Base-by-base conservation (phyloP, 2,329 filamentous ascomycete species). In the Aspergillus versicolor region DNA sequence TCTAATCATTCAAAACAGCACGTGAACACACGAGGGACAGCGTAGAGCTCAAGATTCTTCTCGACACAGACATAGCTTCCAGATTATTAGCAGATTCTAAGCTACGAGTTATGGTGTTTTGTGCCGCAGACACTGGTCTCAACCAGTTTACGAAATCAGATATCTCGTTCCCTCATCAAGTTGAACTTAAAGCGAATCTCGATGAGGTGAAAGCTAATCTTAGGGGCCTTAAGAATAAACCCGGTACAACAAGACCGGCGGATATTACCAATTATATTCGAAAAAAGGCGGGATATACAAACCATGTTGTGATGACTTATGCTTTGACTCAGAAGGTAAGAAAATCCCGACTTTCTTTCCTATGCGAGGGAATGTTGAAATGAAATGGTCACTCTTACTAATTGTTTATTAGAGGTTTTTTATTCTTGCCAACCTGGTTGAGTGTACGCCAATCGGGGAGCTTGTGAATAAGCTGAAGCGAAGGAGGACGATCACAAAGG, bases 221-320 rank as follows among this genome's bases (percentile, higher is more conserved):
- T 64, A 89, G 94, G 64, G 94, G 94, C 4, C 76, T 99, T 60
- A 99, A 99, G 76, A 97, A 96, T 73, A 96, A 94, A 73, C 91
- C 93, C 6, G 94, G 94, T 21, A 95, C 94, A 44, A 99, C 94
- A 41, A 87, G 91, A 67, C 94, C 94, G 7, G 92, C 91, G 46
- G 94, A 99, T 75, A 89, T 99, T 60, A 99, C 94, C 7, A 80
- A 84, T 62, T 82, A 85, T 58, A 79, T 97, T 45, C 84, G 90
- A 30, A 87, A 84, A 61, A 84, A 86, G 11, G 69, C 81, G 17
- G 81, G 82, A 43, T 95, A 93, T 69, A 78, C 78, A 53, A 97
- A 97, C 70, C 86, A 81, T 49, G 78, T 99, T 59, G 85, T 89
- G 57, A 88, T 99, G 73, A 96, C 91, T 41, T 99, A 97, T 75